phyloP scores from a whole-genome alignment of 1,139 yeast species.

The Geotrichum citri-aurantii region DNA sequence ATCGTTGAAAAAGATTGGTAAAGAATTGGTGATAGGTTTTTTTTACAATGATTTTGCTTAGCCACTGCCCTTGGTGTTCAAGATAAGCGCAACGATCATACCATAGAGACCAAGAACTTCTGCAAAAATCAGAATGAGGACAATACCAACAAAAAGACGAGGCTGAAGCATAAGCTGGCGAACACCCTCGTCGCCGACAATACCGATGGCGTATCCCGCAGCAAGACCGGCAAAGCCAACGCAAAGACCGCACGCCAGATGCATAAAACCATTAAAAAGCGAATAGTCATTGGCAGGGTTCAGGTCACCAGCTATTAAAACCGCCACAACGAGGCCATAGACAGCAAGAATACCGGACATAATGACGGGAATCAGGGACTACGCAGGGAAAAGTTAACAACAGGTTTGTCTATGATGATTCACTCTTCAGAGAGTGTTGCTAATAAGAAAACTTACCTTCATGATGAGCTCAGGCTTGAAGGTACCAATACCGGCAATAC shows the following conservation, averaged over 20 bases:
- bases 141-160: slow-evolving; percentile 78
- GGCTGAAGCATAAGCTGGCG: slow-evolving; percentile 97
- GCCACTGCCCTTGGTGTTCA: slow-evolving; percentile 45
- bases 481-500: slow-evolving; percentile 70
- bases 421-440: no score
- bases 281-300: slow-evolving; percentile 74
- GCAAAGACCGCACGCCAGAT: slow-evolving; percentile 95
- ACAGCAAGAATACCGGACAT: slow-evolving; percentile 99
- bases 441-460: slow-evolving; percentile 24
- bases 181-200: slow-evolving; percentile 98
- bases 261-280: slow-evolving; percentile 94
- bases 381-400: slow-evolving; percentile 36
- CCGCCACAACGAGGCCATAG: slow-evolving; percentile 96
- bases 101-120: slow-evolving; percentile 88
- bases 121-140: slow-evolving; percentile 92
- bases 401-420: not conserved
- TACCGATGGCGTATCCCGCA: slow-evolving; percentile 97
- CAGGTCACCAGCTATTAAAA: slow-evolving; percentile 75
- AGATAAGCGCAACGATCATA: slow-evolving; percentile 88
- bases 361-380: slow-evolving; percentile 66
- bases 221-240: slow-evolving; percentile 97
- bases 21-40: not conserved
- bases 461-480: slow-evolving; percentile 35
- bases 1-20: not conserved
- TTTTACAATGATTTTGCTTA: not conserved